phyloP scores from a whole-genome alignment of 2,329 filamentous ascomycete genomes.

The Podosphaera xanthii region DNA sequence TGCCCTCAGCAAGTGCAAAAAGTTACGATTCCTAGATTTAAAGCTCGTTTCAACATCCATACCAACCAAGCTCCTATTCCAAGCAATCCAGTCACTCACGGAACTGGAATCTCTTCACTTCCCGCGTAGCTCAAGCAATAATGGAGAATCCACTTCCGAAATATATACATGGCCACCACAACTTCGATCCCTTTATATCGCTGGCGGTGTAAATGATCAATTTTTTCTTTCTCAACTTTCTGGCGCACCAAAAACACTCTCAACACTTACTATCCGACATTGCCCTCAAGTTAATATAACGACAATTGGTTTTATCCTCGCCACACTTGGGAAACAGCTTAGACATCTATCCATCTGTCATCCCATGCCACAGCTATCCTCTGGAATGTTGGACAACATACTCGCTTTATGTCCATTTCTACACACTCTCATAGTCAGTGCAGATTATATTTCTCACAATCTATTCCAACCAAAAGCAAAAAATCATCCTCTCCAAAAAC shows the following conservation, averaged over 20 bases:
- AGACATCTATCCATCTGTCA: constrained; percentile 15
- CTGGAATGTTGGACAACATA: constrained; percentile 9
- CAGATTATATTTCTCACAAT: constrained; percentile 13
- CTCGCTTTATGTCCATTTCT: constrained; percentile 11
- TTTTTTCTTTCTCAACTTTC: constrained; percentile 11
- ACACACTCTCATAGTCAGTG: constrained; percentile 13
- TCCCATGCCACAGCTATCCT: constrained; percentile 13
- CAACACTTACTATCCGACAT: constrained; percentile 15
- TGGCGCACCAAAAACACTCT: constrained; percentile 8
- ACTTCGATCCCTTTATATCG: constrained; percentile 14
- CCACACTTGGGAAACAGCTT: constrained; percentile 10
- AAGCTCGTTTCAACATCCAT: constrained; percentile 16
- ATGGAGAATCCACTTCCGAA: background rate
- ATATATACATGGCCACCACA: constrained; percentile 15
- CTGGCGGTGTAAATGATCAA: constrained; percentile 14
- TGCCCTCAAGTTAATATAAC: constrained; percentile 11
- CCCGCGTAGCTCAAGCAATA: constrained; percentile 11
- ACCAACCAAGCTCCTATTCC: constrained; percentile 14
- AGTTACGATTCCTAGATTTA: constrained; percentile 14
- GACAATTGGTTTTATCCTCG: constrained; percentile 8
- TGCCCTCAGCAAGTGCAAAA: constrained; percentile 16
- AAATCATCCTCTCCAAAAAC: constrained; percentile 11
- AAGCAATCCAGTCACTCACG: constrained; percentile 12
- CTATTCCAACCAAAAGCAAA: constrained; percentile 8
- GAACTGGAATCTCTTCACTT: constrained; percentile 15